A percentile compares a stretch with the other conserved stretches of the same genome.
phyloP scores from a whole-genome alignment of 2,329 filamentous ascomycete genomes.

The Fusarium siculi region DNA sequence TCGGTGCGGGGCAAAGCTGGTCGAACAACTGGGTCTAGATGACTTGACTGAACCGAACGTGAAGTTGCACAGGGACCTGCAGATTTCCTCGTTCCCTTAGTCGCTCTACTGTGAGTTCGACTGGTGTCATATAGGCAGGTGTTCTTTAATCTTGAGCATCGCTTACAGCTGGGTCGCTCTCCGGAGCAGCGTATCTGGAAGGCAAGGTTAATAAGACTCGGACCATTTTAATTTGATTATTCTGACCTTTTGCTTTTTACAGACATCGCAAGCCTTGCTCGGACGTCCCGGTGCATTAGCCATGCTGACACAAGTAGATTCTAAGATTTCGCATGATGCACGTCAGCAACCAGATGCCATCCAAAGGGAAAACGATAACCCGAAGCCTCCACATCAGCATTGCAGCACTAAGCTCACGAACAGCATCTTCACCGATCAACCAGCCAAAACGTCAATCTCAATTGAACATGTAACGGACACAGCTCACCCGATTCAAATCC shows the following conservation, averaged over 20 bases:
- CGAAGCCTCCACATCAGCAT: background rate
- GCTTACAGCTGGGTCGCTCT: slow-evolving; percentile 30
- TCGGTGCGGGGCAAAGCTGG: no score
- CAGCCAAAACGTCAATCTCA: background rate
- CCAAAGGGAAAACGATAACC: background rate
- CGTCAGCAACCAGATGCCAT: background rate
- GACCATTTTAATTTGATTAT: rapidly evolving
- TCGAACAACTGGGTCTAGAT: no score
- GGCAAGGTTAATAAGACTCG: rapidly evolving
- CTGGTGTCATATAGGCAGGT: background rate
- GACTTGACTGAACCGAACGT: no score
- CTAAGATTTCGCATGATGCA: background rate
- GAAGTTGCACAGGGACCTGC: no score
- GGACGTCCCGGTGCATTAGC: slow-evolving; percentile 8
- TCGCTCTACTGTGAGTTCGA: no score
- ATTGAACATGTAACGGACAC: background rate
- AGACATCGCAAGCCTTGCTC: slow-evolving; percentile 24
- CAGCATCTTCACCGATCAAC: background rate
- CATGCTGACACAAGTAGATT: background rate
- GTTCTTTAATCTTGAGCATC: slow-evolving; percentile 19
- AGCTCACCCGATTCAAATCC: background rate
- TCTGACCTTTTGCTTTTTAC: slow-evolving; percentile 34
- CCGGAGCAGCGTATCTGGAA: slow-evolving; percentile 32
- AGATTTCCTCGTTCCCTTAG: no score
- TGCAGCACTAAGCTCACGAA: background rate